Evolutionary conservation across 805 yeast genomes (phyloP), one percentile per base, ranked within the genome.

Genomic region (Starmerella lactis-condensi): DNA sequence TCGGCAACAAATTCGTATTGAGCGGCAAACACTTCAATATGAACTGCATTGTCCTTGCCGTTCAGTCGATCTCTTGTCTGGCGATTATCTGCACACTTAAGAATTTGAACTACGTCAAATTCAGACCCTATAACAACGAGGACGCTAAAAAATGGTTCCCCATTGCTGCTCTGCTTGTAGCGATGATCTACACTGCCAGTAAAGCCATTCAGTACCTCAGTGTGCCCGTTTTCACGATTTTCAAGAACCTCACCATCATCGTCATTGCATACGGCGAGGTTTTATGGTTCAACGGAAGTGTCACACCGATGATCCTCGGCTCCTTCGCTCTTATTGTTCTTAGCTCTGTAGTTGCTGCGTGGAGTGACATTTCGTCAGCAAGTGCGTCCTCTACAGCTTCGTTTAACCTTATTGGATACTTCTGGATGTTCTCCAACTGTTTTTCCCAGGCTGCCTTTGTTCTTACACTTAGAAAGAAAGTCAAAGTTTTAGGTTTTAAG

Each of bases 211-310:
- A 81, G 58, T 81, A 59, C 60, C 69, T 89, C 51, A 64, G 85
- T 31, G 83, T 89, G 37, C 98, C 98, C 32, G 93, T 89, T 36
- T 89, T 82, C 66, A 89, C 98, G 42, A 85, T 89, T 47, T 89
- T 89, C 75, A 89, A 89, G 67, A 89, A 89, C 60, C 69, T 89
- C 57, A 85, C 98, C 39, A 89, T 89, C 52, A 85, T 89, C 44
- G 62, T 89, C 52, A 89, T 89, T 54, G 96, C 98, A 22, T 89
- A 89, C 54, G 96, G 96, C 62, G 98, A 89, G 61, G 95, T 85
- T 22, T 47, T 89, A 39, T 85, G 94, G 91, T 89, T 85, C 49
- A 93, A 94, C 39, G 95, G 95, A 42, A 58, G 64, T 39, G 94
- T 85, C 46, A 72, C 93, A 32, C 56, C 83, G 23, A 73, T 83